Base-by-base conservation (phyloP, 2,329 filamentous ascomycete genomes). In the Zasmidium citrigriseum region DNA sequence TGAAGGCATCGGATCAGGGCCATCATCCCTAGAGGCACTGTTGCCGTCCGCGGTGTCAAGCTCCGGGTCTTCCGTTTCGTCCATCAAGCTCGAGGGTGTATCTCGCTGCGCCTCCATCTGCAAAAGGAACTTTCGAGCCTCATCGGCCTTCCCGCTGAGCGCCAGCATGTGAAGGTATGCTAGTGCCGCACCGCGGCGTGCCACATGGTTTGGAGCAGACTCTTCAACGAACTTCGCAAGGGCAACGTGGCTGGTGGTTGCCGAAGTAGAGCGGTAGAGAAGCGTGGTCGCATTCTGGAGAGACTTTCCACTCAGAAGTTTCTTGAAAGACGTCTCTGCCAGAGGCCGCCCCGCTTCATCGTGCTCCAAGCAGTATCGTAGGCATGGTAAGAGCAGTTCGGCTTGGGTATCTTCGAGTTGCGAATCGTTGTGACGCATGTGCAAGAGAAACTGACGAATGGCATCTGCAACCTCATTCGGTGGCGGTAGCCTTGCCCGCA, bases 341-440 rank as follows among this genome's bases (percentile, higher is more conserved):
- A n/a, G n/a, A 16, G 14, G 7, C 18, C 5, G 14, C 5, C 34
- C 4, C 12, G 7, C 16, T 9, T n/a, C 4, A 9, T 41, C 16
- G 20, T 2, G 46, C n/a, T 46, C 49, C 5, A 44, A 38, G 54
- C 91, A 77, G 70, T 91, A 84, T 21, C 82, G 75, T 58, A 90
- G 82, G 46, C 91, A 79, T 75, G 25, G 81, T 70, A 20, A 83
- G 80, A 65, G n/a, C n/a, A 86, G 78, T n/a, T 80, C 74, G 0
- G 89, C 88, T 67, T 95, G 88, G 45, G 87, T 81, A 66, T 85
- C 80, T 73, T 90, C 86, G 71, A 91, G 68, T 52, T 80, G 66
- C 61, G 81, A 68, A 64, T 77, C 68, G 61, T 77, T 75, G 67
- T 76, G 66, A 70, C 79, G 80, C 18, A 68, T 69, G 24, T 50